Evolutionary conservation across 2,329 filamentous ascomycete species (phyloP).

Genomic region (Gremmenia infestans): DNA sequence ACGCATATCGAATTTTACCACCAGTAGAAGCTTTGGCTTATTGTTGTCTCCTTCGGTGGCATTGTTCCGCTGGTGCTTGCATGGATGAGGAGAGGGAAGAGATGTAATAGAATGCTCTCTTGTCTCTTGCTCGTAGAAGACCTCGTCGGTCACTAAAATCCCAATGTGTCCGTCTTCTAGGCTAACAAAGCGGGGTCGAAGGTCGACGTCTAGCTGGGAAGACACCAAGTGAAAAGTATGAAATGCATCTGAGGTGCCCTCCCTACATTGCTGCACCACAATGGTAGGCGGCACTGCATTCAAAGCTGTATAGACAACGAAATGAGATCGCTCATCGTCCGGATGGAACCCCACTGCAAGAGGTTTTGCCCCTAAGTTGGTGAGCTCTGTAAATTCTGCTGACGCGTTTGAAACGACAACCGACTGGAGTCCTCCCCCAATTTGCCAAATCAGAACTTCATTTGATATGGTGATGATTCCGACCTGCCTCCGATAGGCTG

Average conservation of each 20-base stretch:
- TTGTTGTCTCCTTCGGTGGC: not conserved
- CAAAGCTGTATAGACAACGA: not conserved
- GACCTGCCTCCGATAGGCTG: slow-evolving; percentile 10
- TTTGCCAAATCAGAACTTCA: slow-evolving; percentile 18
- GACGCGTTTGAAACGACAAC: slow-evolving; percentile 1
- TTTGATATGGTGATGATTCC: slow-evolving; percentile 14
- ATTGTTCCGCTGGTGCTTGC: not conserved
- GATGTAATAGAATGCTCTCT: not conserved
- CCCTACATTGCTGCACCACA: slow-evolving; percentile 1
- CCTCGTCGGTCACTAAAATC: not conserved
- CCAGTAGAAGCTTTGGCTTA: not conserved
- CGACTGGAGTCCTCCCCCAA: slow-evolving; percentile 9
- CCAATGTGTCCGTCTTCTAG: slow-evolving; percentile 1
- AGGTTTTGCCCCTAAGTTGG: not conserved
- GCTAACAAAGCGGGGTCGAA: not conserved
- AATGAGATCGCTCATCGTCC: not conserved
- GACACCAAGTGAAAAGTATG: not conserved
- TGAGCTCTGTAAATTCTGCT: not conserved
- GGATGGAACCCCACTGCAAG: slow-evolving; percentile 3
- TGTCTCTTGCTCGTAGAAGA: not conserved
- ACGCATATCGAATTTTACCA: slow-evolving; percentile 12
- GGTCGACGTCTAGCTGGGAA: not conserved
- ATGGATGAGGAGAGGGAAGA: not conserved
- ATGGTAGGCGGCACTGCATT: not conserved
- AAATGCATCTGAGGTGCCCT: not conserved